Percentiles rank a stretch among this genome's conserved stretches.
These are phyloP conservation scores for Ceriops zippeliana DNA, from an alignment of 345 rosid species.

Conservation along the genomic window DNA sequence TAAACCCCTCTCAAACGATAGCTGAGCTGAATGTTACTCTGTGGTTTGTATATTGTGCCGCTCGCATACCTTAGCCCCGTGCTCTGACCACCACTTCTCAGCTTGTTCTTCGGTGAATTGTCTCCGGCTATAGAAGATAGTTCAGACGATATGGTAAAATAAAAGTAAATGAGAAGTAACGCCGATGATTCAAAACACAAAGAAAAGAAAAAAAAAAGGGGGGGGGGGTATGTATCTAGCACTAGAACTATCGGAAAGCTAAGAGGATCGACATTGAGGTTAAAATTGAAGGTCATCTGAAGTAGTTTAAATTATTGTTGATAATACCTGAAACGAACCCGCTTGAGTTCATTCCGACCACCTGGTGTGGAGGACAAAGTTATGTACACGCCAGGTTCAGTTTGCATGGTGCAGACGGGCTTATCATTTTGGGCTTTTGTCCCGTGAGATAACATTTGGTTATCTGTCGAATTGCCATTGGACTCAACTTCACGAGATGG, in stretches of 20 bases:
- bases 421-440: conserved; percentile 47
- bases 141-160: too few species aligned
- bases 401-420: conserved; percentile 58
- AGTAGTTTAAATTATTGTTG: neutral
- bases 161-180: too few species aligned
- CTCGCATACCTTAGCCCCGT: conserved; percentile 58
- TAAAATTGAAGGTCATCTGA: neutral
- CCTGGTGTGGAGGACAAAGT: conserved; percentile 56
- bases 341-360: conserved; percentile 72
- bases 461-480: conserved; percentile 30
- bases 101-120: conserved; percentile 72
- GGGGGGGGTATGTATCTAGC: too few species aligned
- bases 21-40: conserved; percentile 1
- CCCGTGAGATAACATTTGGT: conserved; percentile 36
- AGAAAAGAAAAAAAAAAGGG: too few species aligned
- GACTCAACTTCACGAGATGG: conserved; percentile 36
- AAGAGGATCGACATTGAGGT: neutral
- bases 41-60: conserved; percentile 42
- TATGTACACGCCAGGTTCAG: conserved; percentile 77
- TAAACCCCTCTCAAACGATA: neutral
- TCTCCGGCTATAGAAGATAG: conserved; percentile 50
- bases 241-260: neutral
- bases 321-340: conserved; percentile 77
- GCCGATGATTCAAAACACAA: too few species aligned
- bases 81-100: conserved; percentile 89